Evolutionary conservation across 148 eudicot genomes (phyloP), one percentile per base, ranked within the genome.

Genomic region (Fagopyrum homotropicum): DNA sequence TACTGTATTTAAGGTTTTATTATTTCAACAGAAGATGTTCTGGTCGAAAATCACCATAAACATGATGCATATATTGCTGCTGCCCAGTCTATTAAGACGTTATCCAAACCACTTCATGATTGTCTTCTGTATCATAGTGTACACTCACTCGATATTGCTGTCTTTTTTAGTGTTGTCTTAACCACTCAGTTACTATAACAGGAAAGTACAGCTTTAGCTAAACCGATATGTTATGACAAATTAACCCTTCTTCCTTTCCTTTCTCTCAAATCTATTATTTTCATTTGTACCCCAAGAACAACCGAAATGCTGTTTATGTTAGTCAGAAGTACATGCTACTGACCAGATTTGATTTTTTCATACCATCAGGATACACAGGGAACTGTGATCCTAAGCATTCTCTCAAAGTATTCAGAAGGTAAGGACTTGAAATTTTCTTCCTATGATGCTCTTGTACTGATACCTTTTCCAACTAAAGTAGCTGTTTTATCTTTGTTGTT

Each of bases 361-460:
- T 69, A 19, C 64, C n/a, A 57, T 29, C 78, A 81, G 83, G 83
- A 75, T 19, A 73, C 57, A 6, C 83, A 75, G 70, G 80, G 80
- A 77, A 66, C 78, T 11, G 45, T 71, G 40, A 73, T 81, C 55
- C 63, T 81, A 44, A 78, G 78, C 69, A 74, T 81, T 75, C 73
- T 81, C 44, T 69, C 80, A 14, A 81, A 78, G 61, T 81, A 81
- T 56, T 81, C 75, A 56, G 83, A 81, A 81, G 83, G 83, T 81
- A 57, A 77, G 74, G 78, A 78, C 78, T 26, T 73, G 74, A n/a
- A 56, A 5, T 3, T 5, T 63, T 45, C 46, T 46, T 26, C 45
- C 44, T 46, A 4, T 47, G 26, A 45, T 29, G 4, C n/a, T 47
- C 7, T 35, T 46, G 5, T 35, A 11, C 45, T n/a, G 29, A 9